phyloP scores from a whole-genome alignment of 495 filamentous ascomycete species.

The Tuber umbilicatum region DNA sequence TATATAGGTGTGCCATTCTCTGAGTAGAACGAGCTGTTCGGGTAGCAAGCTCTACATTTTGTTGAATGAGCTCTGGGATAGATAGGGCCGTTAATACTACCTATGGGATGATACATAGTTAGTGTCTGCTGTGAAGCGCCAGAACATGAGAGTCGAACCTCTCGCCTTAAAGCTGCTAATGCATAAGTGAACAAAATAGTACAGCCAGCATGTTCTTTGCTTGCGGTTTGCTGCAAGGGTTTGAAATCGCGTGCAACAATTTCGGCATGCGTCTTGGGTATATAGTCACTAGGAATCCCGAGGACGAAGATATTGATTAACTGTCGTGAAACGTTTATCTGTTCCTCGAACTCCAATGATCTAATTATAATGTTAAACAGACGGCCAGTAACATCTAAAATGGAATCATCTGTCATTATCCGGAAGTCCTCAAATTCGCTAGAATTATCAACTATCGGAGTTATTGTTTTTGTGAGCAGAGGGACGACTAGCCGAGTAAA shows the following conservation, averaged over 20 bases:
- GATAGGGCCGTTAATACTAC: slow-evolving; percentile 19
- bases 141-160: slow-evolving; percentile 36
- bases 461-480: slow-evolving; percentile 48
- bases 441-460: slow-evolving; percentile 41
- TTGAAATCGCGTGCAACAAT: slow-evolving; percentile 28
- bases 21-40: slow-evolving; percentile 27
- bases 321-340: slow-evolving; percentile 52
- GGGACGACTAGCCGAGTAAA: slow-evolving; percentile 56
- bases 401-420: slow-evolving; percentile 51
- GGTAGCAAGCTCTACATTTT: slow-evolving; percentile 17
- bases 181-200: slow-evolving; percentile 59
- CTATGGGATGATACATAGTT: background rate
- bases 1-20: slow-evolving; percentile 52
- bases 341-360: slow-evolving; percentile 50
- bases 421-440: slow-evolving; percentile 43
- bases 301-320: slow-evolving; percentile 53
- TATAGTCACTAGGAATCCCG: slow-evolving; percentile 30
- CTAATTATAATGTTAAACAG: slow-evolving; percentile 58
- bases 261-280: slow-evolving; percentile 10
- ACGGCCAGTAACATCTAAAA: slow-evolving; percentile 58
- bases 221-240: slow-evolving; percentile 33
- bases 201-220: slow-evolving; percentile 46
- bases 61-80: slow-evolving; percentile 21
- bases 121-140: background rate
- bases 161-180: slow-evolving; percentile 53